Evolutionary conservation across 2,329 filamentous ascomycete genomes (phyloP), one percentile per base, ranked within the genome.

Genomic region (Colletotrichum tofieldiae): DNA sequence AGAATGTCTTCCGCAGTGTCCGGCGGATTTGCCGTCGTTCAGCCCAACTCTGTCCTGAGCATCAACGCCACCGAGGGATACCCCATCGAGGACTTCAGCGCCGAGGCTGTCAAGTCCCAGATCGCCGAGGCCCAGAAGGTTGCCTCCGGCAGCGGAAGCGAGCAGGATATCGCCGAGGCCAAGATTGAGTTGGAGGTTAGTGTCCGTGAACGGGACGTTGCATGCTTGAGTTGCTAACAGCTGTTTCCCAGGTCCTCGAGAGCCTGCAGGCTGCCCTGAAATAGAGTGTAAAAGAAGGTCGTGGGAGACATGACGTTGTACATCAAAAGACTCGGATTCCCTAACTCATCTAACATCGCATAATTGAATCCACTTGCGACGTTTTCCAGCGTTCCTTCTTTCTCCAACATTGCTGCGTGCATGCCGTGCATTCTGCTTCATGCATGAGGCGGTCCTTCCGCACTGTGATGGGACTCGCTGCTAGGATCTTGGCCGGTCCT

Each of bases 11-110:
- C 58, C 72, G 58, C 77, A 98, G 95, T 98, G 74, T 98, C 96
- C 76, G 96, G 96, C 82, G 96, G 96, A 78, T 99, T 99, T 82
- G 96, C 96, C 80, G 92, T 96, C 79, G 95, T 99, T 74, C 96
- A 99, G 89, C 96, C 96, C 81, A 92, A 95, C 89, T 98, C 95
- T 51, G 86, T 92, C 80, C 89, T 99, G 84, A 98, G 94, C 93
- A 98, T 99, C 90, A 99, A 98, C 87, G 95, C 96, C 78, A 94
- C 97, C 74, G 96, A 99, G 89, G 96, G 94, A 73, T 98, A 92
- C 89, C 88, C 96, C 75, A 86, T 99, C 72, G 96, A 98, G 86
- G 95, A 98, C 82, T 99, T 99, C 90, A 98, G 94, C 89, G 87
- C 91, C 77, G 96, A 98, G 75, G 92, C 94, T 77, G 94, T 99